Conservation (phyloP, 768 basidiomycete species). For the Termitomyces eurrhizus region DNA sequence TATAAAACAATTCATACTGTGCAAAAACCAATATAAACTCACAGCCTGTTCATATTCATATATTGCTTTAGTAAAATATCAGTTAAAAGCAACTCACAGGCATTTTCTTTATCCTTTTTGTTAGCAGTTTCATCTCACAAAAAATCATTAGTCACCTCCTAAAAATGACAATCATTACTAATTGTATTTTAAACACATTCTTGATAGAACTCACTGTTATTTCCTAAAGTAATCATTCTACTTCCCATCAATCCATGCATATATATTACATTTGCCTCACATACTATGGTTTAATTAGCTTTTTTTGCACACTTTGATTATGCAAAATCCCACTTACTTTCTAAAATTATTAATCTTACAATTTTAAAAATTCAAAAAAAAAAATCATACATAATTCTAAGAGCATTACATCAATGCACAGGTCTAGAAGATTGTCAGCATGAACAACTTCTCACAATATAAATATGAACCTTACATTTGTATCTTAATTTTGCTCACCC, state of each 20-base stretch:
- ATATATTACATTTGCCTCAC: neutral
- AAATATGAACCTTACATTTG: neutral
- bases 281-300: neutral
- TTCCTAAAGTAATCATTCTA: neutral
- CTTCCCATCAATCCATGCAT: neutral
- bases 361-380: neutral
- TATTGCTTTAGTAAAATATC: neutral
- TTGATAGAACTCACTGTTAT: neutral
- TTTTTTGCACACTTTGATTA: neutral
- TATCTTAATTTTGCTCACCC: neutral
- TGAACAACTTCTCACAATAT: neutral
- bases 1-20: neutral
- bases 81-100: neutral
- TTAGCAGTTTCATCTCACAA: neutral
- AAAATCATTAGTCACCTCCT: neutral
- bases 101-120: neutral
- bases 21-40: neutral
- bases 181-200: neutral
- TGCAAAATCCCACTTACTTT: neutral
- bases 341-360: neutral
- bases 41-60: neutral
- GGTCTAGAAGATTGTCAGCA: neutral
- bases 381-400: neutral
- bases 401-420: neutral
- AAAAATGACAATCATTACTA: neutral